Percentiles rank a stretch among this genome's conserved stretches.
phyloP scores from a whole-genome alignment of 139 green algal genomes.

The Pleodorina starrii region DNA sequence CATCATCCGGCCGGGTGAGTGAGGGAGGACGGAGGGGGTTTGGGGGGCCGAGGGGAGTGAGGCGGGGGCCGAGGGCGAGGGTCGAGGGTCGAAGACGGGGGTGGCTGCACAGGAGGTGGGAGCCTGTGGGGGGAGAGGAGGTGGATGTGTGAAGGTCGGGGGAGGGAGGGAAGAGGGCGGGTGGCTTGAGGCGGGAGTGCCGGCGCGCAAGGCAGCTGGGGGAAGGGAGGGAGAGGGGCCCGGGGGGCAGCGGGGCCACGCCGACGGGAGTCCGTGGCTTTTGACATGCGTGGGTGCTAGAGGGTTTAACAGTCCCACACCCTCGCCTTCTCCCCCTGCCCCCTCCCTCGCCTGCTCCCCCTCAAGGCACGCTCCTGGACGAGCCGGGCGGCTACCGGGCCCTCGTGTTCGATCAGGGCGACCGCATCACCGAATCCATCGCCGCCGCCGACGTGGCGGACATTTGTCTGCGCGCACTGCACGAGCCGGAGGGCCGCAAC shows the following conservation, averaged over 20 bases:
- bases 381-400: conserved; percentile 97
- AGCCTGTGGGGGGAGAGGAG: too few species aligned
- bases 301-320: too few species aligned
- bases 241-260: too few species aligned
- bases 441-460: conserved; percentile 97
- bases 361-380: conserved; percentile 79
- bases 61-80: background rate
- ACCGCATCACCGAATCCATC: conserved; percentile 88
- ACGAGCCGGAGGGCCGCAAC: conserved; percentile 86
- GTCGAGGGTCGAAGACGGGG: background rate
- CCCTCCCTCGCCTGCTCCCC: background rate
- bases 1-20: conserved; percentile 87
- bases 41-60: background rate
- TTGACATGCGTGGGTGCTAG: too few species aligned
- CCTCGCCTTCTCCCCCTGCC: too few species aligned
- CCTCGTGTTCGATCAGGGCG: conserved; percentile 97
- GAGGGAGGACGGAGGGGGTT: too few species aligned
- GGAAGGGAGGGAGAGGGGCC: too few species aligned
- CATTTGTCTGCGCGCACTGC: conserved; percentile 90
- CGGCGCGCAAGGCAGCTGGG: too few species aligned
- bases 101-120: background rate
- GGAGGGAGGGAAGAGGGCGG: too few species aligned
- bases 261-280: too few species aligned
- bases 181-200: too few species aligned
- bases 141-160: too few species aligned